Percentiles rank a stretch among this genome's conserved stretches.
These are phyloP conservation scores for Hericium coralloides DNA, from an alignment of 768 basidiomycete species.

Conservation along the genomic window DNA sequence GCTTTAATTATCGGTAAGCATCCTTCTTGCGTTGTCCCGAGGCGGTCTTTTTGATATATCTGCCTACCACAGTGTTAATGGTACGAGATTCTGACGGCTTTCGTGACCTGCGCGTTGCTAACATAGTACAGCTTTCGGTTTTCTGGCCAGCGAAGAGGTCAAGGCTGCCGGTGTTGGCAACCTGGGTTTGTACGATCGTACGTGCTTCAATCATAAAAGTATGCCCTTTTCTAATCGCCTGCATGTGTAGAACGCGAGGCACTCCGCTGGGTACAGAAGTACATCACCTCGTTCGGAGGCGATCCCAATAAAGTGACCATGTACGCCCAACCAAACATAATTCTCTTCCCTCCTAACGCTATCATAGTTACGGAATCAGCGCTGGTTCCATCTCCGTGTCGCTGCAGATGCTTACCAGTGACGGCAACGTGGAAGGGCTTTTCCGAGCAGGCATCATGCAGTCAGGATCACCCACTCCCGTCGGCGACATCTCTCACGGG, in stretches of 20 bases:
- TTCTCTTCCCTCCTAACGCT: background rate
- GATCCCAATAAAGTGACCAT: constrained; percentile 22
- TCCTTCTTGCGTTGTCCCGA: background rate
- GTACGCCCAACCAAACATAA: background rate
- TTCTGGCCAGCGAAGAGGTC: background rate
- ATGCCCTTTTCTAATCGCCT: background rate
- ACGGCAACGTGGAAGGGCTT: constrained; percentile 8
- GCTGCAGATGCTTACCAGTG: constrained; percentile 15
- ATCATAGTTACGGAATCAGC: constrained; percentile 20
- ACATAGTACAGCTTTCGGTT: background rate
- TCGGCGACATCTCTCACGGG: constrained; percentile 1
- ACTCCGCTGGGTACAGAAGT: constrained; percentile 30
- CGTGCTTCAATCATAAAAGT: background rate
- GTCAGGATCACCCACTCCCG: constrained; percentile 12
- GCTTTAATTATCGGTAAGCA: constrained; percentile 13
- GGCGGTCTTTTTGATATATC: background rate
- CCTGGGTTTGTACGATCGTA: constrained; percentile 3
- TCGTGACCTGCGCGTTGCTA: background rate
- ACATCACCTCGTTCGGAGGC: constrained; percentile 31
- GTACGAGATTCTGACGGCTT: background rate
- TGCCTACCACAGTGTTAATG: background rate
- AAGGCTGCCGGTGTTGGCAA: background rate
- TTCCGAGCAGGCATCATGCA: constrained; percentile 14
- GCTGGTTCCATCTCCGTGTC: constrained; percentile 27
- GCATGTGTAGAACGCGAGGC: constrained; percentile 20